Percentiles rank a stretch among this genome's conserved stretches.
Conservation (phyloP, 2,329 filamentous ascomycete species). For the Cordyceps militaris region DNA sequence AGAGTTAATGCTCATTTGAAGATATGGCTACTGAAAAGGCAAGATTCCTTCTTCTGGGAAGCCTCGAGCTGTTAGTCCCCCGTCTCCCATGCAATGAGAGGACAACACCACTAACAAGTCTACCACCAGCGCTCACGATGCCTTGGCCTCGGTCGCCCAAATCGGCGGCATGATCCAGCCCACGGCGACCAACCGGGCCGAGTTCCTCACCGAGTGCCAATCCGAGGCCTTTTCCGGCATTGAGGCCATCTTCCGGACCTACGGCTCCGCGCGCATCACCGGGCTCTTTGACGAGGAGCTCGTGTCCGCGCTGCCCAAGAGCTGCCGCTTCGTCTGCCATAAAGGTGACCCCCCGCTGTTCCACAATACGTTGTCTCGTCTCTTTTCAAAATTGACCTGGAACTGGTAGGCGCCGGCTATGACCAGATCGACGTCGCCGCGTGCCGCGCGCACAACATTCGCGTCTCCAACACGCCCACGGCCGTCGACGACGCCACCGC, state of each 20-base stretch:
- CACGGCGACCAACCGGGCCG: constrained; percentile 51
- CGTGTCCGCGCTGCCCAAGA: constrained; percentile 48
- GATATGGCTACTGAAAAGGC: constrained; percentile 16
- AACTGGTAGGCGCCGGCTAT: constrained; percentile 70
- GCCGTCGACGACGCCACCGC: constrained; percentile 79
- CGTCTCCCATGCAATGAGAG: background rate
- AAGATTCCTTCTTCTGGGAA: constrained; percentile 34
- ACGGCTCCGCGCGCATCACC: constrained; percentile 55
- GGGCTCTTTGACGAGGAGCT: constrained; percentile 66
- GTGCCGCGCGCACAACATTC: constrained; percentile 59
- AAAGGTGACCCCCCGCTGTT: constrained; percentile 39
- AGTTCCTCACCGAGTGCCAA: constrained; percentile 63
- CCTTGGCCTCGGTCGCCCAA: constrained; percentile 54
- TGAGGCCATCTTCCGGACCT: constrained; percentile 63
- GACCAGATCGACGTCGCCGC: constrained; percentile 71
- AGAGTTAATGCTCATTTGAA: background rate
- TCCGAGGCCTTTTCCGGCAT: constrained; percentile 60
- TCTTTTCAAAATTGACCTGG: background rate
- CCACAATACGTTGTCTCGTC: background rate
- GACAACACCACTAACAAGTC: background rate
- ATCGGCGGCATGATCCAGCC: constrained; percentile 61
- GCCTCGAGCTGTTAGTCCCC: constrained; percentile 31
- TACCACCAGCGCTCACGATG: constrained; percentile 51
- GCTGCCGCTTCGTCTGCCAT: constrained; percentile 52
- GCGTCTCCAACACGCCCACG: constrained; percentile 74